Percentiles rank a stretch among this genome's conserved stretches.
phyloP scores from a whole-genome alignment of 2,329 filamentous ascomycete species.

The Aureobasidium sp. region DNA sequence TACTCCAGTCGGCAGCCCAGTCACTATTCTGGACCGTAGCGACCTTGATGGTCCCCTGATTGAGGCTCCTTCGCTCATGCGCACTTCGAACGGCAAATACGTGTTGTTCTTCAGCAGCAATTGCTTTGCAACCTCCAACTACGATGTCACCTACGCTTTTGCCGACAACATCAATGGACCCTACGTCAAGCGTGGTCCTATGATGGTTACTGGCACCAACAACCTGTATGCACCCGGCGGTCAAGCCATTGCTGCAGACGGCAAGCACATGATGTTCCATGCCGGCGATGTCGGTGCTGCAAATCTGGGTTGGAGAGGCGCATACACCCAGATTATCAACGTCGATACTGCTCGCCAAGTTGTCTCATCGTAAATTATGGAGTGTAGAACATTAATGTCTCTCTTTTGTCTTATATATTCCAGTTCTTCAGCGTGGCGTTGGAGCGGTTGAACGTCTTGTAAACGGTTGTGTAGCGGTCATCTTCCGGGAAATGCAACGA shows the following conservation, averaged over 20 bases:
- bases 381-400: background rate
- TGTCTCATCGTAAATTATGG: constrained; percentile 3
- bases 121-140: constrained; percentile 26
- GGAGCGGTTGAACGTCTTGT: background rate
- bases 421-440: constrained; percentile 5
- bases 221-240: constrained; percentile 22
- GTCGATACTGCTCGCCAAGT: constrained; percentile 5
- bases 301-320: constrained; percentile 11
- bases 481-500: background rate
- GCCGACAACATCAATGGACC: constrained; percentile 17
- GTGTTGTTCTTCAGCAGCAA: constrained; percentile 29
- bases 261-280: constrained; percentile 23
- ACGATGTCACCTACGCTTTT: constrained; percentile 26
- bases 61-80: constrained; percentile 25
- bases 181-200: constrained; percentile 19
- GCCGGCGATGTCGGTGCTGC: constrained; percentile 18
- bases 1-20: constrained; percentile 22
- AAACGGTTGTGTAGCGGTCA: background rate
- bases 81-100: constrained; percentile 25
- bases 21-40: constrained; percentile 22
- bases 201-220: constrained; percentile 16
- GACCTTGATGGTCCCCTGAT: constrained; percentile 24
- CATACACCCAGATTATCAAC: constrained; percentile 12
- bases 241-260: constrained; percentile 20
- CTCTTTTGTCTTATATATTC: constrained; percentile 4